phyloP scores from a whole-genome alignment of 495 filamentous ascomycete genomes.

The Tuber umbilicatum region DNA sequence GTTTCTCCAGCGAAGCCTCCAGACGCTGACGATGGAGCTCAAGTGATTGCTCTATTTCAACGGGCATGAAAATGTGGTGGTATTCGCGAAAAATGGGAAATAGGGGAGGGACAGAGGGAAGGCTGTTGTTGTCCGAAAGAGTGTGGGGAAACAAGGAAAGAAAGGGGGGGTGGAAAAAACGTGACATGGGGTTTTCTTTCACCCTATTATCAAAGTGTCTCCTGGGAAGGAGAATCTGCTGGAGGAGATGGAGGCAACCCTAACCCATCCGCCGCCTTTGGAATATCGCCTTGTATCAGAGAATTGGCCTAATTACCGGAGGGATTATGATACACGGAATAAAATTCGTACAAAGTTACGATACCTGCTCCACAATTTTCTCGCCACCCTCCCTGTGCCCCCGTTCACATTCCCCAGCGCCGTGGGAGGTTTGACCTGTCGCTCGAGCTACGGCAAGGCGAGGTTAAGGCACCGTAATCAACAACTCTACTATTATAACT shows the following conservation, averaged over 20 bases:
- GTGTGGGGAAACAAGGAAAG: not conserved
- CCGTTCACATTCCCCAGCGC: not conserved
- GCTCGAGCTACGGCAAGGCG: not conserved
- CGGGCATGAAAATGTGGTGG: slow-evolving; percentile 8
- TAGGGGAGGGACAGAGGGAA: not conserved
- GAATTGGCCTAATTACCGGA: not conserved
- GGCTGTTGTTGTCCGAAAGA: not conserved
- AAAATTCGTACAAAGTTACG: not conserved
- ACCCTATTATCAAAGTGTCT: not conserved
- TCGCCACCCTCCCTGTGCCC: not conserved
- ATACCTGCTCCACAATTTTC: not conserved
- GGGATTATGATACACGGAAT: not conserved
- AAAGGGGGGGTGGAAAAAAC: not conserved
- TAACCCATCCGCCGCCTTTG: slow-evolving; percentile 4
- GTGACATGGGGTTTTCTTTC: not conserved
- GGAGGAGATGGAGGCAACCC: slow-evolving; percentile 9
- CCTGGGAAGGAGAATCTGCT: not conserved
- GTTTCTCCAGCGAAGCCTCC: slow-evolving; percentile 66
- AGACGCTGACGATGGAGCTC: slow-evolving; percentile 70
- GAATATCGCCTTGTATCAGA: not conserved
- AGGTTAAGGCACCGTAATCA: slow-evolving; percentile 4
- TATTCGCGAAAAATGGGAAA: not conserved
- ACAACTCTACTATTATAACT: not conserved
- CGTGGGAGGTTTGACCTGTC: not conserved
- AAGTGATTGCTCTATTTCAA: slow-evolving; percentile 44